Evolutionary conservation across 192 early-diverging fungal species (phyloP).

Genomic region (Podila minutissima): DNA sequence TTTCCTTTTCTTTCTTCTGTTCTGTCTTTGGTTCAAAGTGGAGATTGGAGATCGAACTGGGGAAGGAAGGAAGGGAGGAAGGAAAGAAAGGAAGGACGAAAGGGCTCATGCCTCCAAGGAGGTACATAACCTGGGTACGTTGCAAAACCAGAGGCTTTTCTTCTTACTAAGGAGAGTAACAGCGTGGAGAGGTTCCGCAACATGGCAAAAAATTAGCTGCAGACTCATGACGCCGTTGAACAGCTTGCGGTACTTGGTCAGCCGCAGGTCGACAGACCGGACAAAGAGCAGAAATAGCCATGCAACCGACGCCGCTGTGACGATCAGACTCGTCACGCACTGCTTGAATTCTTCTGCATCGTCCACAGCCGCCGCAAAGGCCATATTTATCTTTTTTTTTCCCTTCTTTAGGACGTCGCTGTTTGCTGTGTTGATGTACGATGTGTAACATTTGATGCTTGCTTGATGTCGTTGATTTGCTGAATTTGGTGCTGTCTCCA

Average conservation of each 20-base stretch:
- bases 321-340: conserved; percentile 23
- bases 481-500: too few species aligned
- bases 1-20: too few species aligned
- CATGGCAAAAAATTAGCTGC: conserved; percentile 40
- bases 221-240: conserved; percentile 33
- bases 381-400: not conserved
- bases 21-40: too few species aligned
- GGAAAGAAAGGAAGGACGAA: too few species aligned
- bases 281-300: conserved; percentile 18
- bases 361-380: conserved; percentile 10
- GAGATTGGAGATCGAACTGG: too few species aligned
- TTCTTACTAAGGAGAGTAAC: conserved; percentile 31
- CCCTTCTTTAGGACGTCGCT: too few species aligned
- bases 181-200: conserved; percentile 25
- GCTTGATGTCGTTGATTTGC: too few species aligned
- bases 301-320: conserved; percentile 18
- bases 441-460: too few species aligned
- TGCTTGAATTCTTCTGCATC: conserved; percentile 21
- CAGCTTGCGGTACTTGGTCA: conserved; percentile 18
- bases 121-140: too few species aligned
- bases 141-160: not conserved
- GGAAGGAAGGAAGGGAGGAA: too few species aligned
- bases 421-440: not conserved
- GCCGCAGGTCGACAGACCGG: conserved; percentile 17
- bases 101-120: too few species aligned